Evolutionary conservation across 2,329 filamentous ascomycete genomes (phyloP).

Genomic region (Emmonsiellopsis sp.): DNA sequence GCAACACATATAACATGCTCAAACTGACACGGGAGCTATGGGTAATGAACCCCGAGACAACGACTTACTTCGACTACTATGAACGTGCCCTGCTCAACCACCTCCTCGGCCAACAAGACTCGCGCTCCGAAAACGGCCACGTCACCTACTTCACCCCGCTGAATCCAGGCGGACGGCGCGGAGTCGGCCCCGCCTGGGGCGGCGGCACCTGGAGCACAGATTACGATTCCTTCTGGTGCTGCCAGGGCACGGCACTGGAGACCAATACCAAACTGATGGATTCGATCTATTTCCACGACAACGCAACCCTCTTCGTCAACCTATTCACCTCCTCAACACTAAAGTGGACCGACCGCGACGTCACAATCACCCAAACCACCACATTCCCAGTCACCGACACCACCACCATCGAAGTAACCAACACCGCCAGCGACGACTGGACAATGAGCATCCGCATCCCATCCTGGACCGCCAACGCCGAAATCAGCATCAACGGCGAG

Average conservation of each 20-base stretch:
- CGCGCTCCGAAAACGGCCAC: slow-evolving; percentile 37
- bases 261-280: slow-evolving; percentile 48
- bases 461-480: slow-evolving; percentile 34
- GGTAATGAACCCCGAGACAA: slow-evolving; percentile 29
- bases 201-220: slow-evolving; percentile 48
- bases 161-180: slow-evolving; percentile 39
- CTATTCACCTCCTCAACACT: slow-evolving; percentile 41
- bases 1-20: slow-evolving; percentile 51
- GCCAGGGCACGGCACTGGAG: slow-evolving; percentile 44
- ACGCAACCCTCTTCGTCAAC: slow-evolving; percentile 39
- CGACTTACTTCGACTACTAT: slow-evolving; percentile 46
- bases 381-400: slow-evolving; percentile 36
- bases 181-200: slow-evolving; percentile 46
- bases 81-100: slow-evolving; percentile 45
- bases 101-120: slow-evolving; percentile 42
- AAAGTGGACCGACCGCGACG: slow-evolving; percentile 33
- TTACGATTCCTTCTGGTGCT: slow-evolving; percentile 47
- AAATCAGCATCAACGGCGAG: slow-evolving; percentile 36
- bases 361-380: slow-evolving; percentile 37
- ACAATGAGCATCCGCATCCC: slow-evolving; percentile 41
- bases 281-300: slow-evolving; percentile 43
- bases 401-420: slow-evolving; percentile 30
- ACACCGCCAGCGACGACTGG: slow-evolving; percentile 24
- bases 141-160: slow-evolving; percentile 47
- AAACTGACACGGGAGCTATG: slow-evolving; percentile 47